Conservation (phyloP, 345 rosid species). For the Cardamine resedifolia region DNA sequence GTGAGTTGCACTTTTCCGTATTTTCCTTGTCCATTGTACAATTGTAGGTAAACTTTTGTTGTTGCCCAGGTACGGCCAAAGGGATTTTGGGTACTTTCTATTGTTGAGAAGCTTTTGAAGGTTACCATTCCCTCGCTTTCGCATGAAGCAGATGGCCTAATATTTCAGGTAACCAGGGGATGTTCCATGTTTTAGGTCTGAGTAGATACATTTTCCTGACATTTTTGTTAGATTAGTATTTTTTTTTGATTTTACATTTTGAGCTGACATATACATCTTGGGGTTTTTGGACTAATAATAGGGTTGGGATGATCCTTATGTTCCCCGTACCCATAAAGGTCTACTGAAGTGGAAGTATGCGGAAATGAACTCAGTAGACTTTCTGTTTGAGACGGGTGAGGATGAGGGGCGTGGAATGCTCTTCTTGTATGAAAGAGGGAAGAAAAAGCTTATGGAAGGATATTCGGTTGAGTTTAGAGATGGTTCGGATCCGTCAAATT, state of each 20-base stretch:
- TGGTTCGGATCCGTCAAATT: constrained; percentile 57
- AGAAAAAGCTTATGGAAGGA: constrained; percentile 83
- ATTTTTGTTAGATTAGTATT: no score
- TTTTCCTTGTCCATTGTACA: background rate
- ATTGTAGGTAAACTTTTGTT: constrained; percentile 9
- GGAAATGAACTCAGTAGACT: constrained; percentile 89
- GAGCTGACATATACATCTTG: constrained; percentile 17
- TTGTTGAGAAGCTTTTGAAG: constrained; percentile 79
- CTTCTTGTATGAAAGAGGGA: constrained; percentile 71
- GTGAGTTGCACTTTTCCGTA: constrained; percentile 44
- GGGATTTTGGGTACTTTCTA: constrained; percentile 86
- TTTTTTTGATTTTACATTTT: background rate
- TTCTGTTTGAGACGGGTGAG: constrained; percentile 69
- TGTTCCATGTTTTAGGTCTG: no score
- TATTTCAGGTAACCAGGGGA: constrained; percentile 69
- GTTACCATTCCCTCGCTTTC: constrained; percentile 78
- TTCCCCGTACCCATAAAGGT: constrained; percentile 93
- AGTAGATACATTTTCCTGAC: no score
- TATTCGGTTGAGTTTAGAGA: constrained; percentile 64
- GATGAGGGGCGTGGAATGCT: constrained; percentile 46
- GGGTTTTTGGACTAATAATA: no score
- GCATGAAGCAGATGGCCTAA: constrained; percentile 96
- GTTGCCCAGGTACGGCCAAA: constrained; percentile 78
- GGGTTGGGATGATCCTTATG: constrained; percentile 99
- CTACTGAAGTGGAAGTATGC: constrained; percentile 98